Evolutionary conservation across 2,329 filamentous ascomycete genomes (phyloP), one percentile per base, ranked within the genome.

Genomic region (Curvularia sp.): DNA sequence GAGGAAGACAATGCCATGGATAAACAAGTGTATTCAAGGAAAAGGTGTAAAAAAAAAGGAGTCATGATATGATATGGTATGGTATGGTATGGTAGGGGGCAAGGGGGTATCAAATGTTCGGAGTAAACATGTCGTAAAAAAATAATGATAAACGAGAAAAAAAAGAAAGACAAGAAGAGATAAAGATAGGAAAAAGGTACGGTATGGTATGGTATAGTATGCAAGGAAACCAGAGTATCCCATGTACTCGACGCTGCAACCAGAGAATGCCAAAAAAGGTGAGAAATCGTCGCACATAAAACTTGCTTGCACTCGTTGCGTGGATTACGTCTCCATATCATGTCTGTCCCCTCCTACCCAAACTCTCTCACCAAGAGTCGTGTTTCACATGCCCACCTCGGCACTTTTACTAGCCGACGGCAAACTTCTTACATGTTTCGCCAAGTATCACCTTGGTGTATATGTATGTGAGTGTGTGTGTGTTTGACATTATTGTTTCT

Each of bases 381-480:
- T 41, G 36, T 50, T 41, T 39, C 25, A 50, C 23, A 12, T 10
- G 18, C n/a, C 18, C 27, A 34, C 5, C 13, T 27, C 41, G 41
- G 41, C 23, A 43, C 15, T 15, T 27, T 43, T 43, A 23, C 25
- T 15, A 43, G 3, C 41, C 23, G 41, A 27, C 13, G 27, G n/a
- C n/a, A 43, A 12, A 27, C 12, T 13, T 27, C n/a, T n/a, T 19
- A 54, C 57, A 52, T 52, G 64, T 64, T 63, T 64, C 54, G 48
- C 48, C 62, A 47, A 64, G 64, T 61, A 28, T 59, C 47, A 61
- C 42, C 57, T 51, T 25, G 49, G 43, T 10, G n/a, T 36, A 36
- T 18, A 9, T 18, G 23, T 9, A 18, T 21, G 5, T 27, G 27
- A 49, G n/a, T n/a, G n/a, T n/a, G n/a, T n/a, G n/a, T n/a, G n/a